phyloP scores from a whole-genome alignment of 805 yeast species.

The Nakazawaea holstii region DNA sequence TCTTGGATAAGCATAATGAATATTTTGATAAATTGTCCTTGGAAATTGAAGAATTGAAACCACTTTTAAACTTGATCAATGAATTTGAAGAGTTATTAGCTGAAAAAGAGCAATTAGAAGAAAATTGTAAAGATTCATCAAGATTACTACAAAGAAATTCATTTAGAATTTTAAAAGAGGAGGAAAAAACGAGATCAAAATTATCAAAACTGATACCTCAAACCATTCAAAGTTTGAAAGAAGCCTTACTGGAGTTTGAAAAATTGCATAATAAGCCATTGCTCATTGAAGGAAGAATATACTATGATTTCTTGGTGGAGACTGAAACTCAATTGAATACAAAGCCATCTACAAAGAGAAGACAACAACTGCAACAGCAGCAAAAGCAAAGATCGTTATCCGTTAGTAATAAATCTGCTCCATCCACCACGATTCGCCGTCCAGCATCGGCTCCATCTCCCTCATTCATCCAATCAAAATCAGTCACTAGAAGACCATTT shows the following conservation, averaged over 20 bases:
- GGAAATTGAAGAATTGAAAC: conserved; percentile 45
- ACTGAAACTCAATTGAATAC: conserved; percentile 25
- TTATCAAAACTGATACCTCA: conserved; percentile 66
- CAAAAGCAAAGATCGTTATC: conserved; percentile 5
- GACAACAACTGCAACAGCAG: conserved; percentile 13
- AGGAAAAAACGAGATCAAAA: conserved; percentile 69
- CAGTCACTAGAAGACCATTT: conserved; percentile 1
- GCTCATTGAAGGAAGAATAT: conserved; percentile 43
- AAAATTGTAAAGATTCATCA: conserved; percentile 74
- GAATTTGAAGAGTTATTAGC: conserved; percentile 48
- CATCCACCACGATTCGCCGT: conserved; percentile 4
- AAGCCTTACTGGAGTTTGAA: conserved; percentile 45
- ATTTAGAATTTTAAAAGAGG: conserved; percentile 72
- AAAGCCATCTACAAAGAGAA: conserved; percentile 20
- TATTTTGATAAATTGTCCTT: conserved; percentile 50
- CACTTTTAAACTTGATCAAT: conserved; percentile 50
- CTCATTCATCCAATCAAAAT: conserved; percentile 1
- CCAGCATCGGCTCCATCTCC: conserved; percentile 6
- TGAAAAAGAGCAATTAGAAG: conserved; percentile 60
- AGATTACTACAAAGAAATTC: conserved; percentile 71
- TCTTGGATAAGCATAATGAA: conserved; percentile 57
- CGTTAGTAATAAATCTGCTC: neutral
- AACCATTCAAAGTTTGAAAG: conserved; percentile 45
- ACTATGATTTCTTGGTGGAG: conserved; percentile 30
- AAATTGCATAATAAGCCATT: conserved; percentile 30